Evolutionary conservation across 2,329 filamentous ascomycete genomes (phyloP).

Genomic region (Berkeleyomyces rouxiae): DNA sequence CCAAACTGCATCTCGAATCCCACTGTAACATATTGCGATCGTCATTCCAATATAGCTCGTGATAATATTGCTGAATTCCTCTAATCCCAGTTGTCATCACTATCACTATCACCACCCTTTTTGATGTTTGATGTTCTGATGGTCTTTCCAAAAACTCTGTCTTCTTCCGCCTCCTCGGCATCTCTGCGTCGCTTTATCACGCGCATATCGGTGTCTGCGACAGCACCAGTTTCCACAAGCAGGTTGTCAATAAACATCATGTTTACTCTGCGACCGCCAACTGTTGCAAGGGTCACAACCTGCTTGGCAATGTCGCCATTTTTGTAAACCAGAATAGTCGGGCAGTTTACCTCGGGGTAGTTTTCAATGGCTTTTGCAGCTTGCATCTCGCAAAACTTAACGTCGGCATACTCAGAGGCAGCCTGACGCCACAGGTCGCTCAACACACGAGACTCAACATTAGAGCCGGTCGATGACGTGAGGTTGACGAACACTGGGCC

Average conservation of each 20-base stretch:
- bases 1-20: too few species aligned
- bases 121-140: slow-evolving; percentile 35
- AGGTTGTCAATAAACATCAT: slow-evolving; percentile 65
- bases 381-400: slow-evolving; percentile 95
- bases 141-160: slow-evolving; percentile 32
- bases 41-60: neutral
- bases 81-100: slow-evolving; percentile 47
- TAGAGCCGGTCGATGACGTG: slow-evolving; percentile 59
- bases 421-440: slow-evolving; percentile 75
- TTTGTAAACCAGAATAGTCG: slow-evolving; percentile 81
- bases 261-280: slow-evolving; percentile 55
- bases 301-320: slow-evolving; percentile 87
- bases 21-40: neutral
- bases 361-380: slow-evolving; percentile 89
- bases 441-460: slow-evolving; percentile 70
- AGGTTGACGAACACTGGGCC: slow-evolving; percentile 61
- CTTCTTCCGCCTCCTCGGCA: slow-evolving; percentile 44
- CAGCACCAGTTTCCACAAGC: slow-evolving; percentile 65
- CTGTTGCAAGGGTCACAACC: slow-evolving; percentile 68
- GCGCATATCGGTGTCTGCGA: slow-evolving; percentile 63
- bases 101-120: slow-evolving; percentile 29
- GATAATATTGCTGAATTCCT: slow-evolving; percentile 1
- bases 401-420: slow-evolving; percentile 70
- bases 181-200: slow-evolving; percentile 45
- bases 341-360: slow-evolving; percentile 88